Conservation (phyloP, 2,329 filamentous ascomycete genomes). For the Sarocladium oryzae region DNA sequence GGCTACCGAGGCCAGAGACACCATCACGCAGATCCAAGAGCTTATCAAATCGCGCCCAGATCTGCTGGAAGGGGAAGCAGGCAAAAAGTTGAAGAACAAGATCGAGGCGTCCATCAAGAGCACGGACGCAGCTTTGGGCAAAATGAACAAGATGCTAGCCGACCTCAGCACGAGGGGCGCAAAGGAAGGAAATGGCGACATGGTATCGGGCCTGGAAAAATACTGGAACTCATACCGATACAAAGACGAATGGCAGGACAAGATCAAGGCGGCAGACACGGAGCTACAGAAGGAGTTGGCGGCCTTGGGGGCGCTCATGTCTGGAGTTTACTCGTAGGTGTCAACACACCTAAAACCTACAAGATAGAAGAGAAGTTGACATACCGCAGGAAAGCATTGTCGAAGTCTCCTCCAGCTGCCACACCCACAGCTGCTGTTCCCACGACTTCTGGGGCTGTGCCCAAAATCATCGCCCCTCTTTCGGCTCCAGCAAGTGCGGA, state of each 20-base stretch:
- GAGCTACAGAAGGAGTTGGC: conserved; percentile 23
- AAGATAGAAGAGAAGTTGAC: neutral
- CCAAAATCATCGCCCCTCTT: neutral
- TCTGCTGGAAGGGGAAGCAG: conserved; percentile 23
- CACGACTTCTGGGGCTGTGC: neutral
- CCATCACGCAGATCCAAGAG: conserved; percentile 24
- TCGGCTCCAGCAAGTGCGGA: neutral
- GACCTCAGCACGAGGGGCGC: conserved; percentile 20
- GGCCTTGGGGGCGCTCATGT: conserved; percentile 22
- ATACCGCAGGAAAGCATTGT: conserved; percentile 19
- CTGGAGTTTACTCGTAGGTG: conserved; percentile 27
- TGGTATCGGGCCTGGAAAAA: conserved; percentile 19
- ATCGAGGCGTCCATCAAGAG: conserved; percentile 22
- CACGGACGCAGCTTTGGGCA: conserved; percentile 19
- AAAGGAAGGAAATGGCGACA: conserved; percentile 14
- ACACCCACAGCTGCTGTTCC: neutral
- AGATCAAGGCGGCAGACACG: conserved; percentile 22
- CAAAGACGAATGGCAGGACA: conserved; percentile 25
- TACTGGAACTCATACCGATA: conserved; percentile 28
- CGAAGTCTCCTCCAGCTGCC: conserved; percentile 16
- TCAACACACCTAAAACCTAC: neutral
- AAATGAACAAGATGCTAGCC: conserved; percentile 24
- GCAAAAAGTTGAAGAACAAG: conserved; percentile 20
- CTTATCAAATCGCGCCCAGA: conserved; percentile 22
- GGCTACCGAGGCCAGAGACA: conserved; percentile 23